A percentile compares a stretch with the other conserved stretches of the same genome.
Evolutionary conservation across 495 filamentous ascomycete species (phyloP).

Genomic region (Aspergillus biplanus): DNA sequence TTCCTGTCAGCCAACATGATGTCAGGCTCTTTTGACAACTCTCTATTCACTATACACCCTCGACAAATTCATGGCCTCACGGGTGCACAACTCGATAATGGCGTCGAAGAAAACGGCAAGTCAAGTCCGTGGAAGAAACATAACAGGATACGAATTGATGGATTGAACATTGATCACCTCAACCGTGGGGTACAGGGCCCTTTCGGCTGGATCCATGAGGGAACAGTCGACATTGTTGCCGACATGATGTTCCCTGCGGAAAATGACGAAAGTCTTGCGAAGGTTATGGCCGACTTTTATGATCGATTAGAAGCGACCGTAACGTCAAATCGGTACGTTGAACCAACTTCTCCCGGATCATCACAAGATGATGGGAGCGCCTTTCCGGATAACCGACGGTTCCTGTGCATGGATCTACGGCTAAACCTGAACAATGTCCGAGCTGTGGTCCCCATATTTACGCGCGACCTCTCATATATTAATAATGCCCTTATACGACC

Average conservation of each 20-base stretch:
- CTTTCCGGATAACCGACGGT: slow-evolving; percentile 60
- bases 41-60: slow-evolving; percentile 95
- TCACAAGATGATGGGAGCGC: slow-evolving; percentile 21
- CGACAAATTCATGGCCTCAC: slow-evolving; percentile 78
- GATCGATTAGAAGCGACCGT: slow-evolving; percentile 92
- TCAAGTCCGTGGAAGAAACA: slow-evolving; percentile 84
- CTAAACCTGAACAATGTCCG: slow-evolving; percentile 91
- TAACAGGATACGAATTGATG: slow-evolving; percentile 86
- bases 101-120: slow-evolving; percentile 54
- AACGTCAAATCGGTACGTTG: slow-evolving; percentile 63
- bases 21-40: slow-evolving; percentile 94
- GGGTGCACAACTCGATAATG: slow-evolving; percentile 57
- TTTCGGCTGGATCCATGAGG: slow-evolving; percentile 97
- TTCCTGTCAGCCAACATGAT: slow-evolving; percentile 94
- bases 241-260: slow-evolving; percentile 93
- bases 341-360: slow-evolving; percentile 20
- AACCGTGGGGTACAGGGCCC: slow-evolving; percentile 93
- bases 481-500: slow-evolving; percentile 94
- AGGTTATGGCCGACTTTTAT: slow-evolving; percentile 92
- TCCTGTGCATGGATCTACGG: slow-evolving; percentile 85
- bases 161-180: slow-evolving; percentile 91
- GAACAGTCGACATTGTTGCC: slow-evolving; percentile 93
- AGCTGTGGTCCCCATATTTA: slow-evolving; percentile 90
- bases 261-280: slow-evolving; percentile 81
- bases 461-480: slow-evolving; percentile 86